Percentiles rank a stretch among this genome's conserved stretches.
These are phyloP conservation scores for Cercospora sojina DNA, from an alignment of 2,329 filamentous ascomycete genomes.

Conservation along the genomic window DNA sequence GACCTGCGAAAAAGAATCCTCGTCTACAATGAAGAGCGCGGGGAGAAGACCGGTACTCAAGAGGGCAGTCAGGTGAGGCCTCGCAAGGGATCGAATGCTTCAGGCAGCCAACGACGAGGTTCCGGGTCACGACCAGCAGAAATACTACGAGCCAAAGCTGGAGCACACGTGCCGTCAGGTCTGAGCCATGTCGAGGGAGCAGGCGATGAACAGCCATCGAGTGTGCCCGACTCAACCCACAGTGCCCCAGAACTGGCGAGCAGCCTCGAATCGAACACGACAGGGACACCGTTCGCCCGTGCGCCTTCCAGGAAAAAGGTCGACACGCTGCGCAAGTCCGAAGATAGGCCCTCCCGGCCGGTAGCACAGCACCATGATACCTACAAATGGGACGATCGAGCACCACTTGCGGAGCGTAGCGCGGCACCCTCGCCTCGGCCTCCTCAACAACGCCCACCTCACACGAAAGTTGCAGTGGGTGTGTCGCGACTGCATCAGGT, in stretches of 20 bases:
- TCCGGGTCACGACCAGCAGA: constrained; percentile 22
- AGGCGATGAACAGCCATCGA: constrained; percentile 14
- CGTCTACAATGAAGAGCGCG: constrained; percentile 37
- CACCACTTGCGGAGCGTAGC: constrained; percentile 35
- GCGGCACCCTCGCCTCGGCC: constrained; percentile 27
- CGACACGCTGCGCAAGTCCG: constrained; percentile 21
- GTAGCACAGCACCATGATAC: constrained; percentile 44
- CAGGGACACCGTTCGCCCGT: constrained; percentile 53
- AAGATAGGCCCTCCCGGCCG: constrained; percentile 31
- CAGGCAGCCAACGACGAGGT: constrained; percentile 21
- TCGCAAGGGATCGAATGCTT: constrained; percentile 19
- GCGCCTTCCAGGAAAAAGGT: constrained; percentile 47
- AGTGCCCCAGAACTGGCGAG: constrained; percentile 20
- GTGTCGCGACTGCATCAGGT: constrained; percentile 89
- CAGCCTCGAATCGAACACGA: constrained; percentile 35
- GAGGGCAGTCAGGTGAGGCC: constrained; percentile 27
- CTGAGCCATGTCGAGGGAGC: constrained; percentile 31
- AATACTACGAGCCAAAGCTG: constrained; percentile 8
- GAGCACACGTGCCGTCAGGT: constrained; percentile 24
- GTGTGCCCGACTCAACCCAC: neutral
- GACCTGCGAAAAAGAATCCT: constrained; percentile 38
- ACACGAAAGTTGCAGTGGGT: constrained; percentile 73
- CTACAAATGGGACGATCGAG: constrained; percentile 50
- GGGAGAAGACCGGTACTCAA: constrained; percentile 32
- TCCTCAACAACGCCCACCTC: constrained; percentile 41